phyloP scores from a whole-genome alignment of 805 yeast genomes.

The Metschnikowia arizonensis region DNA sequence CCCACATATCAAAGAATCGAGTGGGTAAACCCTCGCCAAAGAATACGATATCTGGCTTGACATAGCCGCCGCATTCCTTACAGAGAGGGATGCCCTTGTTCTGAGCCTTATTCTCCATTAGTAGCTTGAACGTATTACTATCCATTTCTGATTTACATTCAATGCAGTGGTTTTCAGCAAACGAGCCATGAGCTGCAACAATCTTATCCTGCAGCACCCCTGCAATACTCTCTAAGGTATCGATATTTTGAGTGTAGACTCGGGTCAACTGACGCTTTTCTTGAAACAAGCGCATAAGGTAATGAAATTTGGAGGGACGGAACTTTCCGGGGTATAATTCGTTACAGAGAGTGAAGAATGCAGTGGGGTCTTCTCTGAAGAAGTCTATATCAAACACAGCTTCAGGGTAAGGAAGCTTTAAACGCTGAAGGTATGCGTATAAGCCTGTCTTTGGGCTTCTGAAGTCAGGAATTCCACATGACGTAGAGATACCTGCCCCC shows the following conservation, averaged over 20 bases:
- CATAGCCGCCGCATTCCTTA: constrained; percentile 61
- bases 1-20: constrained; percentile 67
- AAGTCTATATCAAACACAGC: constrained; percentile 92
- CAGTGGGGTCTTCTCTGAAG: constrained; percentile 69
- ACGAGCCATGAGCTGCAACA: constrained; percentile 94
- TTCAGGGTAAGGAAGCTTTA: constrained; percentile 86
- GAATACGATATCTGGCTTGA: constrained; percentile 92
- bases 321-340: constrained; percentile 88
- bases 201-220: constrained; percentile 63
- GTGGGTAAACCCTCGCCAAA: constrained; percentile 86
- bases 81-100: constrained; percentile 52
- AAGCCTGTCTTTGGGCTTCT: constrained; percentile 87
- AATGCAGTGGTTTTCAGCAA: constrained; percentile 80
- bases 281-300: constrained; percentile 62
- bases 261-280: constrained; percentile 59
- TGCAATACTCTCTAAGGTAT: constrained; percentile 82
- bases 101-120: constrained; percentile 29
- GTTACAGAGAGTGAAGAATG: constrained; percentile 78
- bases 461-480: constrained; percentile 95
- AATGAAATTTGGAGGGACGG: constrained; percentile 78
- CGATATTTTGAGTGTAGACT: constrained; percentile 90
- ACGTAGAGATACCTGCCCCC: constrained; percentile 94
- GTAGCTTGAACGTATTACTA: constrained; percentile 39
- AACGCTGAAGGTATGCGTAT: constrained; percentile 69
- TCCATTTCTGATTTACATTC: constrained; percentile 60